Percentiles rank a stretch among this genome's conserved stretches.
phyloP scores from a whole-genome alignment of 805 yeast genomes.

The Cyberlindnera mrakii region DNA sequence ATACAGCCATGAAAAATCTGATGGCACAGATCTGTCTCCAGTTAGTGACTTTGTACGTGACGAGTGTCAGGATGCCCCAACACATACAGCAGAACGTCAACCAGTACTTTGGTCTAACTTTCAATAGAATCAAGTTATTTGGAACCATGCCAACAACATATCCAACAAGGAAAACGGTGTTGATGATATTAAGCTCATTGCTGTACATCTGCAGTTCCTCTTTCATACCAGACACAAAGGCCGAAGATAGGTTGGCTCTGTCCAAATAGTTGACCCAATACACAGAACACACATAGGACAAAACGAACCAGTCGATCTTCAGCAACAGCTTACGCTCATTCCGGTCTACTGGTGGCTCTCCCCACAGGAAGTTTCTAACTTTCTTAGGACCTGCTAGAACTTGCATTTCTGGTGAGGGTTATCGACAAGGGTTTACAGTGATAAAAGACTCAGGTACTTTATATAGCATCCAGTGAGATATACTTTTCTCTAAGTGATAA shows the following conservation, averaged over 20 bases:
- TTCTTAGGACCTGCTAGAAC: constrained; percentile 4
- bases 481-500: no score
- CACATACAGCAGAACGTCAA: constrained; percentile 44
- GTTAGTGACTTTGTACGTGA: constrained; percentile 40
- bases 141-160: constrained; percentile 60
- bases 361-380: constrained; percentile 20
- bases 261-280: constrained; percentile 48
- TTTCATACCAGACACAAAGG: constrained; percentile 63
- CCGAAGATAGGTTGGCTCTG: constrained; percentile 47
- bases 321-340: constrained; percentile 16
- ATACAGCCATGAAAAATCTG: constrained; percentile 54
- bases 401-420: no score
- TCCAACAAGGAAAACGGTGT: constrained; percentile 55
- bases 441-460: no score
- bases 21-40: constrained; percentile 48
- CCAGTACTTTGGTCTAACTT: constrained; percentile 53
- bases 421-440: no score
- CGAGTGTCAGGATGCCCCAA: constrained; percentile 53
- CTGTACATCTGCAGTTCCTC: constrained; percentile 45
- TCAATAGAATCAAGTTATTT: constrained; percentile 45
- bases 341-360: constrained; percentile 20
- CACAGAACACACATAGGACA: constrained; percentile 18
- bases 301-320: constrained; percentile 23
- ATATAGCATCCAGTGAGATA: no score
- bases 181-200: constrained; percentile 43